Percentiles rank a stretch among this genome's conserved stretches.
Evolutionary conservation across 1,284 basidiomycete species (phyloP).

Genomic region (Thecaphora frezii): DNA sequence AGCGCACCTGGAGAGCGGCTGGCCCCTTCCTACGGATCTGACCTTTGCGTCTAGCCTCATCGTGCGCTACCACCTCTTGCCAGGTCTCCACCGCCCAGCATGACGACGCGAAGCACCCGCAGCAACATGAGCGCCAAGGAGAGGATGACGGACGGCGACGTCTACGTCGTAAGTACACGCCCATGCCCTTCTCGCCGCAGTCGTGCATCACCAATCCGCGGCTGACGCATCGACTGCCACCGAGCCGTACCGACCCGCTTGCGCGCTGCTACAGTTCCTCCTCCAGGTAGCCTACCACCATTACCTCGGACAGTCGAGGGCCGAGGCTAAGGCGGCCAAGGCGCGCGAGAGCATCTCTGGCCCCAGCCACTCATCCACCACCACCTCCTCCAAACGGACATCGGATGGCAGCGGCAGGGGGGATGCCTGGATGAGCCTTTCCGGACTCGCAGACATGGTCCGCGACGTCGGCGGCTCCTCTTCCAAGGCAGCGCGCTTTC

Average conservation of each 20-base stretch:
- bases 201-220: too few relatives aligned
- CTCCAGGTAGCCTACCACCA: constrained; percentile 50
- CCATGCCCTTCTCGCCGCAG: too few relatives aligned
- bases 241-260: too few relatives aligned
- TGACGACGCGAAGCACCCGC: constrained; percentile 45
- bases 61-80: too few relatives aligned
- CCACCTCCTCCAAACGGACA: constrained; percentile 13
- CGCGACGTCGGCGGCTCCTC: constrained; percentile 34
- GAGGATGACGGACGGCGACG: constrained; percentile 52
- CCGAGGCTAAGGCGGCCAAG: constrained; percentile 24
- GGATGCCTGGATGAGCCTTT: constrained; percentile 47
- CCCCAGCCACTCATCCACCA: constrained; percentile 3
- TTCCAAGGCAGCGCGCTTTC: constrained; percentile 41
- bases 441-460: constrained; percentile 43
- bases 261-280: constrained; percentile 15
- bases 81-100: constrained; percentile 4
- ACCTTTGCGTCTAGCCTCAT: too few relatives aligned
- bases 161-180: constrained; percentile 32
- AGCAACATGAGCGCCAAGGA: constrained; percentile 30
- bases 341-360: constrained; percentile 13
- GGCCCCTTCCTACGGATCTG: too few relatives aligned
- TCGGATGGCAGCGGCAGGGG: constrained; percentile 15
- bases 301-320: constrained; percentile 16
- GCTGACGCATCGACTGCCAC: too few relatives aligned
- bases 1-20: too few relatives aligned